A percentile compares a stretch with the other conserved stretches of the same genome.
Evolutionary conservation across 371 early-diverging fungal species (phyloP).

Genomic region (Mortierella sp.): DNA sequence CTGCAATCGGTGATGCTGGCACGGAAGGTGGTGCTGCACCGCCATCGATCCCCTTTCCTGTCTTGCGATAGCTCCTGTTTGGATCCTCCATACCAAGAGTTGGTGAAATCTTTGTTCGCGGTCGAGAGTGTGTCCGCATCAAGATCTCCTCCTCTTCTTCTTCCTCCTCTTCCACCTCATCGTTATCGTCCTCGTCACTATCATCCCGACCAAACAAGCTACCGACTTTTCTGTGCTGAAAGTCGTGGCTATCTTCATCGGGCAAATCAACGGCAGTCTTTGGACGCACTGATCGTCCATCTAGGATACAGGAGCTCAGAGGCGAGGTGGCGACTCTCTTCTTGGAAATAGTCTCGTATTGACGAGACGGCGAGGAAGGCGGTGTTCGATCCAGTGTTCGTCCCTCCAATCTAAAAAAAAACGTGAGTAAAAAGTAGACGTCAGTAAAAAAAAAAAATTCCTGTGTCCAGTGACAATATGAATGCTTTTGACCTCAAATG

Average conservation of each 20-base stretch:
- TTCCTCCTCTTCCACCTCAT: conserved; percentile 9
- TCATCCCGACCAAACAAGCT: background rate
- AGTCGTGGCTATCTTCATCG: conserved; percentile 6
- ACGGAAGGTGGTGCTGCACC: background rate
- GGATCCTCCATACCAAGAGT: background rate
- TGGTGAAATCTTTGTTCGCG: background rate
- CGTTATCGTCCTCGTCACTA: background rate
- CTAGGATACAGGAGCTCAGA: conserved; percentile 5
- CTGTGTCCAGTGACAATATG: too few relatives aligned
- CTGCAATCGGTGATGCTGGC: background rate
- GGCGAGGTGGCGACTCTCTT: conserved; percentile 40
- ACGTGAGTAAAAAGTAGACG: too few relatives aligned
- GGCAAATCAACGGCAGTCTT: conserved; percentile 25
- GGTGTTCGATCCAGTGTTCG: conserved; percentile 20
- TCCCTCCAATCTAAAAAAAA: conserved; percentile 16
- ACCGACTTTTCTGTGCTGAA: background rate
- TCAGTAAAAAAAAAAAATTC: too few relatives aligned
- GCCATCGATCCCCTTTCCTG: background rate
- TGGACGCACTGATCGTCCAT: conserved; percentile 19
- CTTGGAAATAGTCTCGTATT: conserved; percentile 4
- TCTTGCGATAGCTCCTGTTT: background rate
- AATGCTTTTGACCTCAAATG: background rate
- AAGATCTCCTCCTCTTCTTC: conserved; percentile 29
- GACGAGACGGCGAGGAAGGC: conserved; percentile 11
- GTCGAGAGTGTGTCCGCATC: conserved; percentile 14